Base-by-base conservation (phyloP, 1,284 basidiomycete species). In the Thelephora terrestris region DNA sequence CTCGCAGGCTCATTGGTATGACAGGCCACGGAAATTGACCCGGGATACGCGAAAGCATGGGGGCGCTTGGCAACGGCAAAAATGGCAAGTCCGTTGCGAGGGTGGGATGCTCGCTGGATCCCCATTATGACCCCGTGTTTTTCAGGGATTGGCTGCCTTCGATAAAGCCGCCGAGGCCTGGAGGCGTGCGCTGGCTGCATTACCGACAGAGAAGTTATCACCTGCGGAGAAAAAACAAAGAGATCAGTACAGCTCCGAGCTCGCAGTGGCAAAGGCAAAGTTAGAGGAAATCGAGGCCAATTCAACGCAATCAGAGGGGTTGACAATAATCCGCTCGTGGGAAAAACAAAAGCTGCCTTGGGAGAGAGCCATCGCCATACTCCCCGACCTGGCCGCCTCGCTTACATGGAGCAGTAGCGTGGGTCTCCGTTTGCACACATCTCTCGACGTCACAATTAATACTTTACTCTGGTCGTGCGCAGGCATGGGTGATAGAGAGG, bases 11-110 rank as follows among this genome's bases (percentile, higher is more conserved):
- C 34, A 32, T 45, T 25, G 25, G n/a, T 48, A 16, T 43, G 29
- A 0, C 45, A 69, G 65, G 66, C 65, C 16, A 62, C 60, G 10
- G 50, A 60, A 23, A 36, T 67, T 5, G 65, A 69, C 50, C 62
- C 64, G 2, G 54, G 46, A 17, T 69, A 68, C 50, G 52, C 61
- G 4, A 70, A 69, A 52, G 69, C 55, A 7, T 66, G 61, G 61
- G 61, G 57, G 1, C 58, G 69, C 37, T 52, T 64, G 2, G 68
- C 63, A 0, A 47, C 56, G 4, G 63, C 64, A 2, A 38, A 58
- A 9, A 58, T 61, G 47, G 68, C 68, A 43, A 50, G 55, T 52
- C 12, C 43, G 16, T n/a, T n/a, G n/a, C n/a, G n/a, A n/a, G n/a
- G n/a, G n/a, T n/a, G n/a, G n/a, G n/a, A n/a, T n/a, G n/a, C n/a